Evolutionary conservation across 2,329 filamentous ascomycete species (phyloP).

Genomic region (Westerdykella ornata): DNA sequence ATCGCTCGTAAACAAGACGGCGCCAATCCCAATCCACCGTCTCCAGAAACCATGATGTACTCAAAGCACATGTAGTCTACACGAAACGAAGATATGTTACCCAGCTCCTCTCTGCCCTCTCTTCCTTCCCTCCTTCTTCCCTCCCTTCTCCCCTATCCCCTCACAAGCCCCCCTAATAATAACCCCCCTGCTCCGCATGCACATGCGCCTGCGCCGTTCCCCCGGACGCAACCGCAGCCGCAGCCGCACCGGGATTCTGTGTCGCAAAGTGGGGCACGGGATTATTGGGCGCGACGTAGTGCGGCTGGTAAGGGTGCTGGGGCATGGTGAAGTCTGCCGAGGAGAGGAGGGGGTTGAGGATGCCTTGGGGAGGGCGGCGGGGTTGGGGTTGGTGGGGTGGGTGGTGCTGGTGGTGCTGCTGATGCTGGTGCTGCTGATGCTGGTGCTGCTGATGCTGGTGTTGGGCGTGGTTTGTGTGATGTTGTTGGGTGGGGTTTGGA

Average conservation of each 20-base stretch:
- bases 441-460: conserved; percentile 2
- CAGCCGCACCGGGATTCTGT: background rate
- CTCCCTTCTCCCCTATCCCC: too few relatives aligned
- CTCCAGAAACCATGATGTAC: too few relatives aligned
- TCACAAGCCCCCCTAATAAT: too few relatives aligned
- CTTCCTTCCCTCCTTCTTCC: too few relatives aligned
- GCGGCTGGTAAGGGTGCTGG: conserved; percentile 73
- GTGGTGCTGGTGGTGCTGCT: conserved; percentile 13
- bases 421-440: conserved; percentile 12
- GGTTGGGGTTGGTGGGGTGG: conserved; percentile 8
- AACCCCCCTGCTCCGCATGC: too few relatives aligned
- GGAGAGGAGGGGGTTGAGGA: conserved; percentile 64
- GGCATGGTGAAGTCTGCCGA: conserved; percentile 69
- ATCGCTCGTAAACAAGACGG: too few relatives aligned
- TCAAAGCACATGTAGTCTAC: too few relatives aligned
- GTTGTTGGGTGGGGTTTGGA: too few relatives aligned
- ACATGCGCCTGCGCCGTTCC: too few relatives aligned
- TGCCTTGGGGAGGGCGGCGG: conserved; percentile 42
- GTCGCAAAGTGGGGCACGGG: conserved; percentile 18
- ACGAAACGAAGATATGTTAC: too few relatives aligned
- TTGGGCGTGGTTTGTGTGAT: background rate
- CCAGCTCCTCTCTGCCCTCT: too few relatives aligned
- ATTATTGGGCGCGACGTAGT: conserved; percentile 66
- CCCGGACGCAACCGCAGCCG: background rate
- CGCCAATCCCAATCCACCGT: too few relatives aligned